phyloP scores from a whole-genome alignment of 2,329 filamentous ascomycete species.

The Pseudogymnoascus sp. region DNA sequence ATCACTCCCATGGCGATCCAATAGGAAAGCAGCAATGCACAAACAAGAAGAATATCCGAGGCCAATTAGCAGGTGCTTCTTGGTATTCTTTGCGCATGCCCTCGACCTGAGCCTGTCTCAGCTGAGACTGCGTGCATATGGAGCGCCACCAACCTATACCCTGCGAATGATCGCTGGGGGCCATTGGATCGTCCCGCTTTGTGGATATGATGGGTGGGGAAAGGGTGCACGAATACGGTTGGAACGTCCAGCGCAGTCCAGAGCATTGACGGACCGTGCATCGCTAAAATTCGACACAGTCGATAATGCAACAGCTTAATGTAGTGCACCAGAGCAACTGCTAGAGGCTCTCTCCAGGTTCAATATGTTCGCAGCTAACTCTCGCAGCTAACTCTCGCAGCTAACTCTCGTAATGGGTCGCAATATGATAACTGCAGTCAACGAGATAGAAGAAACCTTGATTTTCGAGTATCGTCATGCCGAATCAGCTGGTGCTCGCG shows the following conservation, averaged over 20 bases:
- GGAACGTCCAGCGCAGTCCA: neutral
- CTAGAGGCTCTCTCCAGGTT: neutral
- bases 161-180: constrained; percentile 1
- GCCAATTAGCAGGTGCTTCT: neutral
- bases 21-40: neutral
- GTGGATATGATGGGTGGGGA: neutral
- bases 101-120: neutral
- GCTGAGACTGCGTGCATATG: neutral
- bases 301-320: neutral
- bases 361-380: neutral
- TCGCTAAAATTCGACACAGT: neutral
- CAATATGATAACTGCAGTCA: neutral
- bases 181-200: neutral
- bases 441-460: neutral
- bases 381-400: neutral
- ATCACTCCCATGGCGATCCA: neutral
- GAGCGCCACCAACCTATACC: neutral
- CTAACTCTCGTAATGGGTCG: neutral
- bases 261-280: neutral
- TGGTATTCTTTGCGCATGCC: neutral
- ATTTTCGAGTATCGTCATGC: neutral
- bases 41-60: neutral
- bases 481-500: neutral
- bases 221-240: neutral
- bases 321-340: neutral